phyloP scores from a whole-genome alignment of 225 moss, liverwort and hornwort species.

The Sphagnum tenellum region DNA sequence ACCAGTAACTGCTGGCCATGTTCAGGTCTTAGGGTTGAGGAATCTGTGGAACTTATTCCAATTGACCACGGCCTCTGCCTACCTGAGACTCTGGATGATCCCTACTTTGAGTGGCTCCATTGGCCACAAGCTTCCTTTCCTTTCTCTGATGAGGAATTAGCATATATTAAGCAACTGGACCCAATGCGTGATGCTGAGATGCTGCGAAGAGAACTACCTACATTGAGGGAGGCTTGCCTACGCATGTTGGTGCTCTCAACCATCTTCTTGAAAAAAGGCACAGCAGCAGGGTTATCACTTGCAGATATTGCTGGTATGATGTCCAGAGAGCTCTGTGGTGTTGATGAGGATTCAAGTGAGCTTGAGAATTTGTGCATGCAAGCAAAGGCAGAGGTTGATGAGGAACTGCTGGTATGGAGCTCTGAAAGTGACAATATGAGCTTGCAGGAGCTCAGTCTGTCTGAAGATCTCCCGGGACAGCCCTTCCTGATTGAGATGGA shows the following conservation, averaged over 20 bases:
- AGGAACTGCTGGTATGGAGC: constrained; percentile 16
- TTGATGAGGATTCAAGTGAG: constrained; percentile 75
- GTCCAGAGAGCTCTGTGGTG: constrained; percentile 72
- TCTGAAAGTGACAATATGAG: constrained; percentile 23
- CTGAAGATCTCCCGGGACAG: constrained; percentile 19
- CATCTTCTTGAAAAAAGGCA: constrained; percentile 66
- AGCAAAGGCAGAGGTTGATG: constrained; percentile 34
- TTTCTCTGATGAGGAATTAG: constrained; percentile 69
- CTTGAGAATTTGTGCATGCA: constrained; percentile 68
- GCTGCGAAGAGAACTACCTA: constrained; percentile 62
- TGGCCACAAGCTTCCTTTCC: constrained; percentile 93
- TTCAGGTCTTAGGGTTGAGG: constrained; percentile 36
- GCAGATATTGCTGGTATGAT: constrained; percentile 94
- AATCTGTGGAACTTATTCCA: constrained; percentile 61
- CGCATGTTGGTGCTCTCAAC: constrained; percentile 76
- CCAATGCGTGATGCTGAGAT: constrained; percentile 45
- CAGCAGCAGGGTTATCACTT: constrained; percentile 64
- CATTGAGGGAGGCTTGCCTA: constrained; percentile 62
- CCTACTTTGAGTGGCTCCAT: constrained; percentile 95
- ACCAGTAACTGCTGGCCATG: constrained; percentile 15
- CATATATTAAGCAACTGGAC: constrained; percentile 62
- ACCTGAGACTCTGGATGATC: constrained; percentile 78
- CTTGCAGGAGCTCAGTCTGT: constrained; percentile 8
- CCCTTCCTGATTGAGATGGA: constrained; percentile 73
- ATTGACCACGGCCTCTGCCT: constrained; percentile 90